Conservation (phyloP, 2,329 filamentous ascomycete genomes). For the Clarireedia sp. region DNA sequence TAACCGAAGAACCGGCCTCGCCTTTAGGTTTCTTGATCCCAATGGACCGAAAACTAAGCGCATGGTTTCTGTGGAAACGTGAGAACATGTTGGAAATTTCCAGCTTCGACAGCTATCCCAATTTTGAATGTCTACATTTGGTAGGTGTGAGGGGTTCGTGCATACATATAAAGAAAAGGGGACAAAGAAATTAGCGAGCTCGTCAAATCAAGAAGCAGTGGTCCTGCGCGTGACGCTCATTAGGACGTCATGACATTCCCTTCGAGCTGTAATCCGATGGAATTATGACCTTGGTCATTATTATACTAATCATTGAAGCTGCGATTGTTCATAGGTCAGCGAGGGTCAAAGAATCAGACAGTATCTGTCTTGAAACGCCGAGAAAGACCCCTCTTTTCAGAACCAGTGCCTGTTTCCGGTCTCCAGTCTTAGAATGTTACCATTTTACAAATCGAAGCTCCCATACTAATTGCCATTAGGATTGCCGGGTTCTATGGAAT, state of each 20-base stretch:
- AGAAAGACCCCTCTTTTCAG: too few relatives aligned
- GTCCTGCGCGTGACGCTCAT: neutral
- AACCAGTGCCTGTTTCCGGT: too few relatives aligned
- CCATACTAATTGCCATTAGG: too few relatives aligned
- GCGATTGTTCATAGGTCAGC: too few relatives aligned
- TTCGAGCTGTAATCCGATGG: too few relatives aligned
- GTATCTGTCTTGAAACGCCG: too few relatives aligned
- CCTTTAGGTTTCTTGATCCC: conserved; percentile 39
- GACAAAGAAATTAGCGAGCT: neutral
- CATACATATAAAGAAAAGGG: neutral
- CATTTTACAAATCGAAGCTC: too few relatives aligned
- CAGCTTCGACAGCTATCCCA: neutral
- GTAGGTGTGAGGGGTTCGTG: neutral
- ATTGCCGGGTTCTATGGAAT: too few relatives aligned
- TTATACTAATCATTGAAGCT: too few relatives aligned
- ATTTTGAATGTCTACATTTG: neutral
- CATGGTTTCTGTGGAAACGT: neutral
- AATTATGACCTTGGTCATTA: too few relatives aligned
- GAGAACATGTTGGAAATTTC: neutral
- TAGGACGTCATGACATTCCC: neutral
- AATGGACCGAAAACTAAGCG: neutral
- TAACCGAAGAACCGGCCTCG: conserved; percentile 51
- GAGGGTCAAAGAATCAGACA: too few relatives aligned
- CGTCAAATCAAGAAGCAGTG: neutral
- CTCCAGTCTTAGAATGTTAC: too few relatives aligned